Evolutionary conservation across 768 basidiomycete species (phyloP).

Genomic region (Sporobolomyces pararoseus): DNA sequence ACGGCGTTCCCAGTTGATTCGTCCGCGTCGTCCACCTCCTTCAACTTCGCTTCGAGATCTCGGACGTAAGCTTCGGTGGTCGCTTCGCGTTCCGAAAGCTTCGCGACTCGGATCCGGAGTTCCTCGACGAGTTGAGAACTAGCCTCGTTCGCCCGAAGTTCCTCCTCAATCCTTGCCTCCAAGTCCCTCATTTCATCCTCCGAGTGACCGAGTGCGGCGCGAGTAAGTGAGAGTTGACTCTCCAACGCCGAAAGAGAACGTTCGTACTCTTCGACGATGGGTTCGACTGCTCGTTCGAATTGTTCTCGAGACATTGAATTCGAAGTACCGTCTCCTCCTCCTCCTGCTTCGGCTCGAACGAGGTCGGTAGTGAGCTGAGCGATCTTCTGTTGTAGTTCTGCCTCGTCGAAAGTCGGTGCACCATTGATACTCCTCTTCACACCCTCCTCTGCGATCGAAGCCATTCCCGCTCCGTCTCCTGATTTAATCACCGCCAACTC

Average conservation of each 20-base stretch:
- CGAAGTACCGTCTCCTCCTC: conserved; percentile 54
- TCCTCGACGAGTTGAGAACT: conserved; percentile 86
- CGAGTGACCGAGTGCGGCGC: conserved; percentile 78
- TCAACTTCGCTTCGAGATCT: conserved; percentile 89
- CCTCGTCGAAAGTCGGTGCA: conserved; percentile 53
- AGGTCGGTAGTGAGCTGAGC: conserved; percentile 86
- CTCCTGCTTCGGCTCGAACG: conserved; percentile 55
- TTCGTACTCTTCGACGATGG: conserved; percentile 98
- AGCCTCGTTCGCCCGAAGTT: conserved; percentile 67
- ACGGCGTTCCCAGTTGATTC: conserved; percentile 72
- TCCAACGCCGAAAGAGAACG: conserved; percentile 94
- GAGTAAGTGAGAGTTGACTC: conserved; percentile 79
- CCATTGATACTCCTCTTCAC: conserved; percentile 19
- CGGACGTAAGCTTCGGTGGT: conserved; percentile 93
- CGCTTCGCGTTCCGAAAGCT: conserved; percentile 79
- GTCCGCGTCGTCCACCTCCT: conserved; percentile 73
- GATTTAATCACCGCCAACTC: conserved; percentile 63
- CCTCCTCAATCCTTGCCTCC: conserved; percentile 67
- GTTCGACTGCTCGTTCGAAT: conserved; percentile 64
- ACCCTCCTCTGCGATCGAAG: conserved; percentile 49
- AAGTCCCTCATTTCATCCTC: conserved; percentile 91
- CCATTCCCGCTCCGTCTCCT: conserved; percentile 45
- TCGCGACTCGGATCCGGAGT: conserved; percentile 69
- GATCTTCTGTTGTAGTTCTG: conserved; percentile 75
- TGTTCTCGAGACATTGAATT: conserved; percentile 49